Evolutionary conservation across 306 rosid species (phyloP).

Genomic region (Nissolia schottii): DNA sequence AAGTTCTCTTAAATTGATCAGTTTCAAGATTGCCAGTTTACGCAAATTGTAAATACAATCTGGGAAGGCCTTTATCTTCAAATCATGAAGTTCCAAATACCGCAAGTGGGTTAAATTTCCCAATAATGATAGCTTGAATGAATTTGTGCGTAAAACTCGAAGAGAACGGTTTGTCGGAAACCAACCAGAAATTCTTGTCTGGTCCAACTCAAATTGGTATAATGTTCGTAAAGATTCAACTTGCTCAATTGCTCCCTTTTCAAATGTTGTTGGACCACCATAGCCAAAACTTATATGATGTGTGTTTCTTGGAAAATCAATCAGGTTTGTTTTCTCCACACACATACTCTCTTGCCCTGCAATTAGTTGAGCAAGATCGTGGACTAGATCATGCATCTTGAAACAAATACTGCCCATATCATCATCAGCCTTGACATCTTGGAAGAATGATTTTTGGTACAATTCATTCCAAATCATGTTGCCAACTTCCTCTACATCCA

Average conservation of each 20-base stretch:
- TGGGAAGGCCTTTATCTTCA: neutral
- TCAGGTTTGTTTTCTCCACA: neutral
- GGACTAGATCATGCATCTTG: neutral
- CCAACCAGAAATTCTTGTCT: neutral
- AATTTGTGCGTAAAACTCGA: neutral
- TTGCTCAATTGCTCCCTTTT: neutral
- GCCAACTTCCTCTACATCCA: neutral
- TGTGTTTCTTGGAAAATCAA: neutral
- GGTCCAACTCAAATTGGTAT: neutral
- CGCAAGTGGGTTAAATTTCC: neutral
- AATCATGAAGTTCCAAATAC: neutral
- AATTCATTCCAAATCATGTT: neutral
- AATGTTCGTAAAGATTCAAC: neutral
- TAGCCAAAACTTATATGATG: neutral
- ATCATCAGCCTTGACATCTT: neutral
- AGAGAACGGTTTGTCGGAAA: neutral
- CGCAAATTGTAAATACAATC: neutral
- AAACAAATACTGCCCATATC: neutral
- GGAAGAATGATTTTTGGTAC: neutral
- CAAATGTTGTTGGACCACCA: neutral
- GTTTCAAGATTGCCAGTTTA: neutral
- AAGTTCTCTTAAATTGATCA: neutral
- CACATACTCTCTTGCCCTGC: neutral
- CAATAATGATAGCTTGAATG: neutral
- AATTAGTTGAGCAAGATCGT: neutral